Evolutionary conservation across 371 early-diverging fungal species (phyloP).

Genomic region (Mortierella sp.): DNA sequence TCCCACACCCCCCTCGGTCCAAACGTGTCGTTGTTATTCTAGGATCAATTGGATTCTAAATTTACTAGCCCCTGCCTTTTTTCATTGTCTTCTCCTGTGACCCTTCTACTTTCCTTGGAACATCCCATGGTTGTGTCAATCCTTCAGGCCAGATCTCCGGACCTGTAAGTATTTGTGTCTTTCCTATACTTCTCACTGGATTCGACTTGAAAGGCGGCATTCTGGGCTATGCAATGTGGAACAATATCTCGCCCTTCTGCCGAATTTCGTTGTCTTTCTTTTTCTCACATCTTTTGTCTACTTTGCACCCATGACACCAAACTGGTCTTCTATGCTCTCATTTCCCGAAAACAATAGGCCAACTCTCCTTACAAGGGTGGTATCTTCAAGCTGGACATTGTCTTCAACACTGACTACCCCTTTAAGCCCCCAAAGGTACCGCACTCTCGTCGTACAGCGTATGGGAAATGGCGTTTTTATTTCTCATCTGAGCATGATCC

Average conservation of each 20-base stretch:
- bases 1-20: not conserved
- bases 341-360: slow-evolving; percentile 24
- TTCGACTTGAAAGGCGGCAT: not conserved
- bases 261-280: not conserved
- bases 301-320: no score
- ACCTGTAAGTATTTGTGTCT: slow-evolving; percentile 32
- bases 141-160: slow-evolving; percentile 36
- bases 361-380: slow-evolving; percentile 87
- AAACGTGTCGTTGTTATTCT: slow-evolving; percentile 1
- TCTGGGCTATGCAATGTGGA: not conserved
- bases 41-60: slow-evolving; percentile 12
- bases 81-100: not conserved
- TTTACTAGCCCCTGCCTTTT: not conserved
- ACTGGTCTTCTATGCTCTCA: not conserved
- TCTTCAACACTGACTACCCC: slow-evolving; percentile 90
- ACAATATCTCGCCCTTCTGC: not conserved
- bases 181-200: not conserved
- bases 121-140: not conserved
- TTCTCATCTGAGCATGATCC: not conserved
- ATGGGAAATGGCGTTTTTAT: not conserved
- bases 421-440: slow-evolving; percentile 92
- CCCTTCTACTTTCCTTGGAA: not conserved
- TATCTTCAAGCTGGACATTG: slow-evolving; percentile 84
- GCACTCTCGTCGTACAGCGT: not conserved
- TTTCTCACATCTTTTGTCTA: not conserved